Evolutionary conservation across 2,329 filamentous ascomycete species (phyloP), one percentile per base, ranked within the genome.

Genomic region (Berkeleyomyces rouxiae): DNA sequence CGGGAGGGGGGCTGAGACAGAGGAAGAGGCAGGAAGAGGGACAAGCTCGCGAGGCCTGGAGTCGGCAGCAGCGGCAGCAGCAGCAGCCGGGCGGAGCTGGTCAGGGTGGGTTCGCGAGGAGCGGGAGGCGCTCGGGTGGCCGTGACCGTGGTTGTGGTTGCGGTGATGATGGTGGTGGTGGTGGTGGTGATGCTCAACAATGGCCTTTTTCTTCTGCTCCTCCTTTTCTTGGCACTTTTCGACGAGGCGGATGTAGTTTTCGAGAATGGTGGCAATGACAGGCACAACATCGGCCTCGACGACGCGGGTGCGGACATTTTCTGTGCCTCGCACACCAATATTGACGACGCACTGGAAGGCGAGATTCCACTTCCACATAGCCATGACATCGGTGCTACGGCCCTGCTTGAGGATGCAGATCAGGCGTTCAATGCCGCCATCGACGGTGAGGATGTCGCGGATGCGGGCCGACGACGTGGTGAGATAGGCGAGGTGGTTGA

Each of bases 301-400:
- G 2, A 99, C 92, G 67, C 93, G 82, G 64, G 93, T 97, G 68
- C 93, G 84, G 65, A 99, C 93, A 68, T 83, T 85, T 76, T 99
- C 93, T 10, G 93, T 96, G 65, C 93, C 93, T 68, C 93, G 84
- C 65, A 99, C 92, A 63, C 93, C 93, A 71, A 99, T 97, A 74
- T 99, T 99, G 72, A 99, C 93, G 67, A 97, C 91, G 73, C 93
- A 99, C 75, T 97, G 93, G 74, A 99, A 99, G 61, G 93, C 93
- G 66, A 99, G 81, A 71, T 96, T 99, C 93, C 93, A 99, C 76
- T 97, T 97, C 93, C 93, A 99, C 88, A 96, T 96, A 73, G 96
- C 92, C 92, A 97, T 96, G 85, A 96, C 87, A 73, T 99, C 92
- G 75, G 91, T 95, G 76, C 89, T 96, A 71, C 93, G 82, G 66